Evolutionary conservation across 768 basidiomycete species (phyloP).

Genomic region (Pisolithus marmoratus): DNA sequence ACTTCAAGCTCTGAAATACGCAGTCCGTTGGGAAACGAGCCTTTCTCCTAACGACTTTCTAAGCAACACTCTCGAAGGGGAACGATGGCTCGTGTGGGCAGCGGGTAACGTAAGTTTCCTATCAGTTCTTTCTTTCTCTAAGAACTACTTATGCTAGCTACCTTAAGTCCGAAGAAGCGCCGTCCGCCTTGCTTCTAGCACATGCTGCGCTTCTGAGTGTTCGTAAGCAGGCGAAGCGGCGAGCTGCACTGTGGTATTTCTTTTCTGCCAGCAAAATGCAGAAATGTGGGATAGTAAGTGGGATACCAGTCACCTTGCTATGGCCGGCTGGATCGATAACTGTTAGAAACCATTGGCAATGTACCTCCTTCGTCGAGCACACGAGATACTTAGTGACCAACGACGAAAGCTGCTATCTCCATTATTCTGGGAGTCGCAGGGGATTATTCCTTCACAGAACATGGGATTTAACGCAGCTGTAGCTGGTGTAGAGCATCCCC

Average conservation of each 20-base stretch:
- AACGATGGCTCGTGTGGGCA: slow-evolving; percentile 83
- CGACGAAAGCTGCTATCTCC: slow-evolving; percentile 62
- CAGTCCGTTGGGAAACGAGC: slow-evolving; percentile 73
- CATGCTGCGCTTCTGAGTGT: slow-evolving; percentile 72
- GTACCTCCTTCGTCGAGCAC: slow-evolving; percentile 71
- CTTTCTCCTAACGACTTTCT: slow-evolving; percentile 56
- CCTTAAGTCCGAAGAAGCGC: slow-evolving; percentile 74
- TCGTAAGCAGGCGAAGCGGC: slow-evolving; percentile 49
- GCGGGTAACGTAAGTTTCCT: slow-evolving; percentile 63
- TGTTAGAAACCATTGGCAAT: slow-evolving; percentile 78
- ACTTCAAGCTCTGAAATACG: slow-evolving; percentile 59
- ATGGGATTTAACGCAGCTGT: slow-evolving; percentile 57
- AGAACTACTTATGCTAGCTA: slow-evolving; percentile 23
- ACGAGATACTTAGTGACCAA: slow-evolving; percentile 49
- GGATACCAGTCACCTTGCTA: slow-evolving; percentile 2
- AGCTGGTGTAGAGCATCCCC: slow-evolving; percentile 72
- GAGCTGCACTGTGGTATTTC: slow-evolving; percentile 76
- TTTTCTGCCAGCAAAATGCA: slow-evolving; percentile 72
- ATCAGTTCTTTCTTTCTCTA: neutral
- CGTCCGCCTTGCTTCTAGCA: slow-evolving; percentile 71
- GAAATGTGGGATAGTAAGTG: slow-evolving; percentile 76
- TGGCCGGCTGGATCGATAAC: slow-evolving; percentile 1
- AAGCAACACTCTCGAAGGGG: slow-evolving; percentile 56
- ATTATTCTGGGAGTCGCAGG: slow-evolving; percentile 77
- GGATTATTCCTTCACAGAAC: slow-evolving; percentile 31